These are phyloP conservation scores for Euphrasia arctica DNA, from an alignment of 305 asterid genomes.

Conservation along the genomic window DNA sequence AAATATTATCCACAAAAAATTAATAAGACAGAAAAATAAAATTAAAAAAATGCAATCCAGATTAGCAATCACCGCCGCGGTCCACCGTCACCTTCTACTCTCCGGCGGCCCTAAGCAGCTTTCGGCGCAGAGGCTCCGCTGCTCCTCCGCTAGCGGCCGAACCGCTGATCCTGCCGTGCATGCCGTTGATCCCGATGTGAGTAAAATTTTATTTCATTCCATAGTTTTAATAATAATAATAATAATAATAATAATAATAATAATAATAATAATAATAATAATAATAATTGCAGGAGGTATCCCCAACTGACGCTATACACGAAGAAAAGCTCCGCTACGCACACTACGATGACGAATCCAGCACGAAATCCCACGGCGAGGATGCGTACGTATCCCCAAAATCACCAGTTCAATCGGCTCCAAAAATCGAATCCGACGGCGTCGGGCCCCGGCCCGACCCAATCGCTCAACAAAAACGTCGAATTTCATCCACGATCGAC, in stretches of 20 bases:
- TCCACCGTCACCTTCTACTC: constrained; percentile 26
- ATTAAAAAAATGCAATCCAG: constrained; percentile 42
- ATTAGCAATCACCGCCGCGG: constrained; percentile 34
- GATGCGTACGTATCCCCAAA: constrained; percentile 40
- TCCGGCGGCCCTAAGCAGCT: constrained; percentile 4
- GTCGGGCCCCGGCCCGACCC: constrained; percentile 49
- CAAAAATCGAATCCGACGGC: constrained; percentile 43
- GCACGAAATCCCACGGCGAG: constrained; percentile 24
- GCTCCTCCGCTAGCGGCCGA: constrained; percentile 36
- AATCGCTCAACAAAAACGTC: constrained; percentile 45
- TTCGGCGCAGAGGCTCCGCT: too few relatives aligned
- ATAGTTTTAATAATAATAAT: too few relatives aligned
- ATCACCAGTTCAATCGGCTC: constrained; percentile 35
- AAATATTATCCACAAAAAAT: not conserved
- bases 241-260: too few relatives aligned
- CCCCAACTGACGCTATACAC: constrained; percentile 30
- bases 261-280: too few relatives aligned
- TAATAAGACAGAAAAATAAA: not conserved
- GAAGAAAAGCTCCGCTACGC: constrained; percentile 33
- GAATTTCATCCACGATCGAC: constrained; percentile 14
- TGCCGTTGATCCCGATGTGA: constrained; percentile 54
- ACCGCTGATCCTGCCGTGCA: constrained; percentile 68
- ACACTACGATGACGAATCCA: constrained; percentile 20
- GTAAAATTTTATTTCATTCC: not conserved
- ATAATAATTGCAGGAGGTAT: constrained; percentile 43